Evolutionary conservation across 306 rosid genomes (phyloP), one percentile per base, ranked within the genome.

Genomic region (Echinosophora koreensis): DNA sequence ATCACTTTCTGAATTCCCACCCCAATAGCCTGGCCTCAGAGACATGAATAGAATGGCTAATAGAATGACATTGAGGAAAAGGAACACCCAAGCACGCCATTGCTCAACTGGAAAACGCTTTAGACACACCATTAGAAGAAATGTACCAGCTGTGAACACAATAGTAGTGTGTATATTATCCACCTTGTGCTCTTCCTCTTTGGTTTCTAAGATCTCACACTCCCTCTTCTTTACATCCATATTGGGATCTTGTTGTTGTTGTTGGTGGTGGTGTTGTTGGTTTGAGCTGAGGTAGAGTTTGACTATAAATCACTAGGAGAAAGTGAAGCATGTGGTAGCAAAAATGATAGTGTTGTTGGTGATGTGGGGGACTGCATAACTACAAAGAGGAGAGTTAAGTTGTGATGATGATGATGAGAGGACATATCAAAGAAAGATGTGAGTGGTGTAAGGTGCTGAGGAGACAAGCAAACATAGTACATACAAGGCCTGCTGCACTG

Each of bases 71-170:
- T 96, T 96, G 75, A 92, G 86, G 32, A 86, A n/a, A 2, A 96
- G 82, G 63, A 96, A 91, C 9, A 92, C 94, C 93, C 97, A 92
- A 27, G 90, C 88, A 42, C 93, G 90, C 97, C 97, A 95, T 50
- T 86, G 89, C 86, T 92, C 91, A 56, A 86, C 88, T 32, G 87
- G 88, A 68, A 89, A 90, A 27, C 82, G 78, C 58, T 90, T 91
- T 54, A 91, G 76, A 68, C 90, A 90, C 54, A 90, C 89, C 93
- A 91, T 91, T 78, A 90, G 74, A 61, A 87, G 77, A 77, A 90
- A 87, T 17, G 92, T 87, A 58, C 97, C 96, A 16, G 84, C 86
- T 16, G 96, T 81, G 84, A 91, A 81, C 84, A 91, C 75, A 69
- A 73, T 69, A 38, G 72, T 82, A 37, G 10, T 42, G 49, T 84